Evolutionary conservation across 768 basidiomycete species (phyloP).

Genomic region (Naganishia kalamii): DNA sequence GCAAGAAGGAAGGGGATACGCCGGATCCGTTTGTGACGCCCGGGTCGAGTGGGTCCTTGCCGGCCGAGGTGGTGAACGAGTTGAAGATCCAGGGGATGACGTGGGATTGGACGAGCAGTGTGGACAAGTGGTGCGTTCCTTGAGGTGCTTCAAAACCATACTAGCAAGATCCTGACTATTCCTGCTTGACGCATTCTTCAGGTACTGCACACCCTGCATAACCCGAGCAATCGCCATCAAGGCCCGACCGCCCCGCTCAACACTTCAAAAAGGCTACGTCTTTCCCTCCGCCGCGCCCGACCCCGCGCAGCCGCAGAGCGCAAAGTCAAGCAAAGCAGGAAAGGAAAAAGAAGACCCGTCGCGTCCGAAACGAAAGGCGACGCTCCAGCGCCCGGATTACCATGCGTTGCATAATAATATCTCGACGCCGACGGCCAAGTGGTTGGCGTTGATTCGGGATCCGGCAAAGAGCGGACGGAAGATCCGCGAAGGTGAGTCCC

Average conservation of each 20-base stretch:
- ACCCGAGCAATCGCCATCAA: background rate
- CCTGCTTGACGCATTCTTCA: too few relatives aligned
- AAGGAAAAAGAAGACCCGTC: background rate
- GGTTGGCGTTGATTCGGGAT: slow-evolving; percentile 41
- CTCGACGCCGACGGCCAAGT: slow-evolving; percentile 39
- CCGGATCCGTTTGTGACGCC: background rate
- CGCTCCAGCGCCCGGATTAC: slow-evolving; percentile 38
- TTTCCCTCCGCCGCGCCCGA: background rate
- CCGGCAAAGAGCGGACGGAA: slow-evolving; percentile 36
- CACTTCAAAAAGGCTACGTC: background rate
- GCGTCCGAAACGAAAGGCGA: slow-evolving; percentile 40
- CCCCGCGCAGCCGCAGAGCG: background rate
- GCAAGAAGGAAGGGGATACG: too few relatives aligned
- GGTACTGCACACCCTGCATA: slow-evolving; percentile 4
- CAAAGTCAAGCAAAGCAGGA: background rate
- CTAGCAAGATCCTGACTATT: too few relatives aligned
- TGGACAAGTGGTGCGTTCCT: slow-evolving; percentile 1
- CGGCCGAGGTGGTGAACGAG: background rate
- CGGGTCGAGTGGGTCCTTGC: slow-evolving; percentile 3
- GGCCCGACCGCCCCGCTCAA: background rate
- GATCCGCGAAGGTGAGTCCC: slow-evolving; percentile 34
- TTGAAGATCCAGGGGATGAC: background rate
- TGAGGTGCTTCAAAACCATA: background rate
- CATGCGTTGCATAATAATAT: slow-evolving; percentile 42
- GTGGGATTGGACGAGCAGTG: background rate